These are phyloP conservation scores for Porogramme epimiltina DNA, from an alignment of 1,284 basidiomycete species.

Conservation along the genomic window DNA sequence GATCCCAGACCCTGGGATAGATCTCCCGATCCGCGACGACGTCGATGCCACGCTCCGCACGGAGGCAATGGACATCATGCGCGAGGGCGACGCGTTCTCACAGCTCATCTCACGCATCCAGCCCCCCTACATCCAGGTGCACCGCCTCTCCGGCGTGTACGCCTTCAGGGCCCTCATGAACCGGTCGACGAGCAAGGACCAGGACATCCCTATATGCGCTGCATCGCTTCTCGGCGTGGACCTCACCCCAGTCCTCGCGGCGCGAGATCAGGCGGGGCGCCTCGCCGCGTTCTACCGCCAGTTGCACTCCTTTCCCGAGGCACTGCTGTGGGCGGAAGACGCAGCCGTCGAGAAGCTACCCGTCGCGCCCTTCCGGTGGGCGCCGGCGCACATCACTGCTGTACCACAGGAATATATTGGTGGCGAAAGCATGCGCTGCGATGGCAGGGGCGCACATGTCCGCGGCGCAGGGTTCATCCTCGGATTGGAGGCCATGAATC, in stretches of 20 bases:
- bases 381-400: neutral
- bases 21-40: too few relatives aligned
- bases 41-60: neutral
- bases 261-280: neutral
- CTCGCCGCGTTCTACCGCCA: constrained; percentile 1
- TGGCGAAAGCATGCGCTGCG: too few relatives aligned
- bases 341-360: neutral
- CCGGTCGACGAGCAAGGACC: constrained; percentile 6
- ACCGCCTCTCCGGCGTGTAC: too few relatives aligned
- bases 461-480: too few relatives aligned
- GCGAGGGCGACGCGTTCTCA: too few relatives aligned
- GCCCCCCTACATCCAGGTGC: too few relatives aligned
- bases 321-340: neutral
- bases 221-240: constrained; percentile 3
- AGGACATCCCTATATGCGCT: constrained; percentile 1
- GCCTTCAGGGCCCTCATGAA: neutral
- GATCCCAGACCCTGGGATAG: too few relatives aligned
- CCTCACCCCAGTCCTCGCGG: neutral
- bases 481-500: too few relatives aligned
- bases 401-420: too few relatives aligned
- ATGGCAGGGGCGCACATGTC: too few relatives aligned
- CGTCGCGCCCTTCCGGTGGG: constrained; percentile 3
- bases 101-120: too few relatives aligned
- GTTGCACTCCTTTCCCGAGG: constrained; percentile 1
- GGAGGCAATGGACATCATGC: neutral